Evolutionary conservation across 306 rosid genomes (phyloP), one percentile per base, ranked within the genome.

Genomic region (Gastrolobium bilobum): DNA sequence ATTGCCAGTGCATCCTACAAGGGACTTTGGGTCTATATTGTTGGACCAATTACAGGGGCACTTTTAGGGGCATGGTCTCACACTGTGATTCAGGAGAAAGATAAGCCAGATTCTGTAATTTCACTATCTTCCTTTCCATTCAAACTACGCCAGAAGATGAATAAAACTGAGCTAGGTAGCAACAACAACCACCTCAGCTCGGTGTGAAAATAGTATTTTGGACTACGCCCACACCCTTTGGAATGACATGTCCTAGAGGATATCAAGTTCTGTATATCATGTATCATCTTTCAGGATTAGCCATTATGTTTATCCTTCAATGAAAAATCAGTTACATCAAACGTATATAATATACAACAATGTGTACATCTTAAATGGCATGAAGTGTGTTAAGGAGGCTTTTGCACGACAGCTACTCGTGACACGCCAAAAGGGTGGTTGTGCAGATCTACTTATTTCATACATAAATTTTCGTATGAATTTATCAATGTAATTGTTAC

Each of bases 11-110:
- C 85, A 60, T 70, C 76, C 48, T 91, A 88, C 50, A 84, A 85
- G 57, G 93, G 88, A 44, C 80, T 94, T 35, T 91, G 99, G 97
- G 80, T 92, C 42, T 94, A 92, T 71, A 0, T 86, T 1, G 85
- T 86, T 43, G 97, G 97, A 42, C 99, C 97, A 9, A 39, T 89
- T 38, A 71, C 10, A 4, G 97, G 97, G 58, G 90, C 99, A 26
- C 68, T 92, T 52, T 70, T 88, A 13, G 97, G 89, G 6, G 89
- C 97, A 65, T 88, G 84, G 89, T 81, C 90, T 53, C 89, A 94
- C 73, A 75, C 33, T 81, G 71, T 86, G 59, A 81, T 92, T 60
- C 83, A 90, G 71, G 89, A 71, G 13, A 64, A 43, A n/a, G 86
- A 90, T 1, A 81, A 82, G 42, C 75, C 86, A 10, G 52, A 35